Evolutionary conservation across 805 yeast species (phyloP).

Genomic region (Candida parachauliodes): DNA sequence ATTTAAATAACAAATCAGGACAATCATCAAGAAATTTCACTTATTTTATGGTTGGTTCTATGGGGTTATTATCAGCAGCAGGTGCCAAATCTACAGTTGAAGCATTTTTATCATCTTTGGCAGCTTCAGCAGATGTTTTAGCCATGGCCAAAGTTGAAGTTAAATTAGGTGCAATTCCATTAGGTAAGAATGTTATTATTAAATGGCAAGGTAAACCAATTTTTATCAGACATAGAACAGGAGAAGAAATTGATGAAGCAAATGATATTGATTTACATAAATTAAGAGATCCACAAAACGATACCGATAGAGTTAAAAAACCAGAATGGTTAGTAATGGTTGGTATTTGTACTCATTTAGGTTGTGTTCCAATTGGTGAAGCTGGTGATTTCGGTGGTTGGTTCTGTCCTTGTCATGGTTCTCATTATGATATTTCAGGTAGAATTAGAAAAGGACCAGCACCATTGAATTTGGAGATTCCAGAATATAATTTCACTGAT

Average conservation of each 20-base stretch:
- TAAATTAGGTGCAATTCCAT: constrained; percentile 87
- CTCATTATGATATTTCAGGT: constrained; percentile 99
- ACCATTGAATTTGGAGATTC: constrained; percentile 96
- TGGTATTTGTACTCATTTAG: constrained; percentile 99
- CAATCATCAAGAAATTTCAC: constrained; percentile 75
- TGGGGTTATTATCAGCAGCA: constrained; percentile 86
- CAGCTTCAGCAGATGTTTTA: constrained; percentile 98
- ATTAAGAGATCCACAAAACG: constrained; percentile 93
- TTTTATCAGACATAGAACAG: constrained; percentile 97
- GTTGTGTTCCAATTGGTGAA: constrained; percentile 99
- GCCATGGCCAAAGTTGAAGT: constrained; percentile 99
- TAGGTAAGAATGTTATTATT: constrained; percentile 95
- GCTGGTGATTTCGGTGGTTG: constrained; percentile 99
- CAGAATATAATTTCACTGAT: constrained; percentile 76
- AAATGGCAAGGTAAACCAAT: constrained; percentile 99
- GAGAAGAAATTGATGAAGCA: constrained; percentile 91
- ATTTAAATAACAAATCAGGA: constrained; percentile 71
- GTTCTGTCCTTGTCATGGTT: constrained; percentile 99
- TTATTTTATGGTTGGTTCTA: constrained; percentile 96
- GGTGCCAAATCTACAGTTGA: constrained; percentile 96
- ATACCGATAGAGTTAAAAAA: constrained; percentile 88
- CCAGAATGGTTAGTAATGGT: constrained; percentile 99
- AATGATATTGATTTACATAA: constrained; percentile 68
- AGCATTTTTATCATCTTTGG: constrained; percentile 85
- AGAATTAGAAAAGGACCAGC: constrained; percentile 99